Evolutionary conservation across 306 rosid species (phyloP).

Genomic region (Bauhinia variegata): DNA sequence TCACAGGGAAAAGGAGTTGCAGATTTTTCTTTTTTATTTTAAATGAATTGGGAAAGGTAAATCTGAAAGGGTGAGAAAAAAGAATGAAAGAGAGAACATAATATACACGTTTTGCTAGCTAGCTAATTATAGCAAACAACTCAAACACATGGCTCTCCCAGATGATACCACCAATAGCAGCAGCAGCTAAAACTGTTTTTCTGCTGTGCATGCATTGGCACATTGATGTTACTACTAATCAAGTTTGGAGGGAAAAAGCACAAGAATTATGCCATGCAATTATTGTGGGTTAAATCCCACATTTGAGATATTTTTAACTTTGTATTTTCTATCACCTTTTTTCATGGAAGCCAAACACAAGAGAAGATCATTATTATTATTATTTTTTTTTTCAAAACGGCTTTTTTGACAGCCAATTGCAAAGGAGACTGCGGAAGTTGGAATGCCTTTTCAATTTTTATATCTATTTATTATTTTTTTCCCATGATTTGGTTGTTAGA

Average conservation of each 20-base stretch:
- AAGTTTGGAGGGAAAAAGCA: neutral
- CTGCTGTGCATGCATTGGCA: slow-evolving; percentile 11
- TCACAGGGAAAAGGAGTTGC: slow-evolving; percentile 2
- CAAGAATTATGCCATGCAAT: neutral
- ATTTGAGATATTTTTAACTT: neutral
- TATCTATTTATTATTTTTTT: slow-evolving; percentile 5
- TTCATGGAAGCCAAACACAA: neutral
- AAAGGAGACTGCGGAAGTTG: neutral
- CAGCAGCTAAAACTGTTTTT: neutral
- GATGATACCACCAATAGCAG: no score
- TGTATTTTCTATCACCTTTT: no score
- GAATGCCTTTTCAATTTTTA: neutral
- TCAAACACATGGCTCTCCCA: no score
- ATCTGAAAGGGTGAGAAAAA: slow-evolving; percentile 27
- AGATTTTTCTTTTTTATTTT: slow-evolving; percentile 11
- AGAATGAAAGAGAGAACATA: slow-evolving; percentile 14
- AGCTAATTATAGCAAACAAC: slow-evolving; percentile 30
- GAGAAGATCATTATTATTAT: no score
- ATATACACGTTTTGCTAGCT: slow-evolving; percentile 2
- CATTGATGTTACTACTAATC: no score
- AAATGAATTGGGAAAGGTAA: neutral
- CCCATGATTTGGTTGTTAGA: neutral
- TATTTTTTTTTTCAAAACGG: neutral
- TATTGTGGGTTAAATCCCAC: neutral
- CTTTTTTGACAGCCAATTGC: slow-evolving; percentile 20